Percentiles rank a stretch among this genome's conserved stretches.
phyloP scores from a whole-genome alignment of 2,329 filamentous ascomycete species.

The Macrophomina pseudophaseolina region DNA sequence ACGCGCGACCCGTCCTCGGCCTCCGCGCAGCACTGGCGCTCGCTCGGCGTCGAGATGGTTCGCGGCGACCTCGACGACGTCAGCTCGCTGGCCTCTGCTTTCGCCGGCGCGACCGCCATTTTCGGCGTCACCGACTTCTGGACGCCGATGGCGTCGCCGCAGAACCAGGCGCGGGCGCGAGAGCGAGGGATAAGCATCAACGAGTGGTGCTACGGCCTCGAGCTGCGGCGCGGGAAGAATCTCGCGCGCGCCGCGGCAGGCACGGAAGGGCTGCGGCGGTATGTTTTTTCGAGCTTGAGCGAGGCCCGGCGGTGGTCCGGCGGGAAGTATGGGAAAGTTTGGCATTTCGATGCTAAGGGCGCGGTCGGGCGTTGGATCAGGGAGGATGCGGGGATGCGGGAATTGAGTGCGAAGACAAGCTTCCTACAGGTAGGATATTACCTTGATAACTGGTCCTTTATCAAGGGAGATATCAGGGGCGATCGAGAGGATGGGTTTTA shows the following conservation, averaged over 20 bases:
- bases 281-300: not conserved
- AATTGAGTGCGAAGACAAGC: not conserved
- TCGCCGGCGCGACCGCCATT: constrained; percentile 55
- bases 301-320: not conserved
- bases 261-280: not conserved
- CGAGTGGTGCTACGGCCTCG: not conserved
- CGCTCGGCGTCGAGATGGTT: constrained; percentile 56
- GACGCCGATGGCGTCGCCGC: not conserved
- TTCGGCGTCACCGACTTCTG: constrained; percentile 57
- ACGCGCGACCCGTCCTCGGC: constrained; percentile 57
- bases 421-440: not conserved
- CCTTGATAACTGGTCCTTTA: not conserved
- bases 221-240: not conserved
- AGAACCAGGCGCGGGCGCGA: too few relatives aligned
- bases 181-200: not conserved
- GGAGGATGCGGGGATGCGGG: not conserved
- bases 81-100: constrained; percentile 49
- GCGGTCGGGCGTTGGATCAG: not conserved
- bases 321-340: not conserved
- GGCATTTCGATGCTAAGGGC: constrained; percentile 3
- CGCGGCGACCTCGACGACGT: constrained; percentile 58
- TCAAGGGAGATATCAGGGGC: too few relatives aligned
- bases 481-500: not conserved
- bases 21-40: constrained; percentile 51
- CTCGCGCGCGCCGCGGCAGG: not conserved